A percentile compares a stretch with the other conserved stretches of the same genome.
Evolutionary conservation across 2,329 filamentous ascomycete species (phyloP).

Genomic region (Fusarium citri): DNA sequence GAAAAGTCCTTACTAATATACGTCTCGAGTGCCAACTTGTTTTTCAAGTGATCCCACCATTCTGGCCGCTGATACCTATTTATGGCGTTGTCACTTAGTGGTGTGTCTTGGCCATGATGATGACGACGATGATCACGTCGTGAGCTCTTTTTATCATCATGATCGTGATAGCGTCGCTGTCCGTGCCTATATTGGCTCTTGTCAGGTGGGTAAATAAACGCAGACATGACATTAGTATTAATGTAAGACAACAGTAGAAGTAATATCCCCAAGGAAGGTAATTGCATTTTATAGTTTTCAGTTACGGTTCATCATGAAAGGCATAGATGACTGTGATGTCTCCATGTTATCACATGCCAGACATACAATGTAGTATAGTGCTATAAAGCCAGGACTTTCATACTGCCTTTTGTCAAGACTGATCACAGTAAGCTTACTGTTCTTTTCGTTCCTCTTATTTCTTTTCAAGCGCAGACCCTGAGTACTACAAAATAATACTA

Average conservation of each 20-base stretch:
- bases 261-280: neutral
- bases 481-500: neutral
- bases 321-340: too few relatives aligned
- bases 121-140: neutral
- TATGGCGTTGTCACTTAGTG: neutral
- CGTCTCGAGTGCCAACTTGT: neutral
- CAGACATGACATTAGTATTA: neutral
- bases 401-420: neutral
- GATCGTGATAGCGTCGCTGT: neutral
- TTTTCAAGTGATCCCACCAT: neutral
- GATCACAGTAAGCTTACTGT: neutral
- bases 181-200: neutral
- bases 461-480: too few relatives aligned
- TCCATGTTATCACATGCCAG: too few relatives aligned
- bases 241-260: neutral
- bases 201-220: neutral
- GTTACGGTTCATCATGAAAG: too few relatives aligned
- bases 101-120: neutral
- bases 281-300: neutral
- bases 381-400: neutral
- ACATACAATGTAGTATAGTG: too few relatives aligned
- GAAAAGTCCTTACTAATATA: neutral
- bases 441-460: too few relatives aligned
- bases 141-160: neutral
- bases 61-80: neutral